Base-by-base conservation (phyloP, 208 protist genomes). In the Crithidia expoeki region DNA sequence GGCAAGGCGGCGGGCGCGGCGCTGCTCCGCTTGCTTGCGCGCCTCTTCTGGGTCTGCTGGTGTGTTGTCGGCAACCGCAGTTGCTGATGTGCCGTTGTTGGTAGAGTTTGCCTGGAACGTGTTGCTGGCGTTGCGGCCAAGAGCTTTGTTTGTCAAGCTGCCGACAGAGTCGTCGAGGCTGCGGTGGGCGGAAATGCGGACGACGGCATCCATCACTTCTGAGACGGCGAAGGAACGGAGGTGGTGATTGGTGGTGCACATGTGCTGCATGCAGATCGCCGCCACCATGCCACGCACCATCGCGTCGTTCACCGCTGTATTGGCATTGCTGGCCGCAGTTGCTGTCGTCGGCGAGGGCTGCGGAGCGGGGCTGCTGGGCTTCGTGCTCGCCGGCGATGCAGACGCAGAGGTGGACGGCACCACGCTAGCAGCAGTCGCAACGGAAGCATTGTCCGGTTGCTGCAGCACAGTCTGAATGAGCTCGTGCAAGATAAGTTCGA, bases 171-270 rank as follows among this genome's bases (percentile, higher is more conserved):
- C 34, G 62, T 59, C 64, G 33, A 47, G 53, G 23, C 55, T 47
- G 33, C 59, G 62, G 50, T 56, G 53, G 32, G 59, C 55, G 23
- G 79, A 74, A 56, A 90, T 65, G 47, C 72, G 74, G 63, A 86
- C 68, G 19, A 92, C 74, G 47, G 79, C 67, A 67, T 94, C 89
- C 63, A 88, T 83, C 55, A 93, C 79, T 65, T 89, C 90, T 16
- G 90, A 93, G 30, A 85, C 72, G 40, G 77, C 80, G 70, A 93
- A 93, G 47, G 79, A 75, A 68, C 85, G 80, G 16, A 95, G 44
- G 65, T 83, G 72, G 10, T 83, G 55, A 59, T 90, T 86, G 11
- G 73, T 83, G 30, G 80, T 72, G 72, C 85, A 93, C 34, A 95
- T 69, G 61, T 84, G 77, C 65, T 90, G 85, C 38, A 95, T 46